Evolutionary conservation across 2,329 filamentous ascomycete species (phyloP), one percentile per base, ranked within the genome.

Genomic region (Tothia fuscella): DNA sequence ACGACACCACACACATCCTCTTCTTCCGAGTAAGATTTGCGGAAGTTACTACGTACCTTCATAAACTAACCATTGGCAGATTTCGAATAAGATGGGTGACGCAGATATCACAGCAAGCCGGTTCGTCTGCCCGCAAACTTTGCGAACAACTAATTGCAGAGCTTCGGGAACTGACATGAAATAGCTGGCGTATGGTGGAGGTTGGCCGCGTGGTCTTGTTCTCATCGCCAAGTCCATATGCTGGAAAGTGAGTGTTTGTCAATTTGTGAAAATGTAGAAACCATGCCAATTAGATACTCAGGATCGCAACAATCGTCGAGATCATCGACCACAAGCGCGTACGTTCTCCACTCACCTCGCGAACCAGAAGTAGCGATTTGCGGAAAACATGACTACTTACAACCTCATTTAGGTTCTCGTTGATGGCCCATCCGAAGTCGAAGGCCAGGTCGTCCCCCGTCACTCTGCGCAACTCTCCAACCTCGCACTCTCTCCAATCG

Each of bases 251-350:
- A 10, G 32, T 9, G 16, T 35, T 35, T 17, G 32, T 17, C 9
- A 22, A 21, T n/a, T n/a, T n/a, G n/a, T n/a, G n/a, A n/a, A n/a
- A 17, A 35, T 10, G 32, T 12, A 35, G 17, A 16, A 13, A 9
- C 9, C 12, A 19, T 9, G 16, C 32, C 17, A 16, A 35, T 35
- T 9, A 21, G 9, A 38, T 9, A 10, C 19, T 6, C 72, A 84
- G 84, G 66, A 78, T 96, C 59, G 93, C 88, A 61, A 74, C 80
- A 60, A 89, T 98, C 63, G 87, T 94, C 70, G 89, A 98, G 80
- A 96, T 98, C 70, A 91, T 98, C 73, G 91, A 98, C 74, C 89
- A 98, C 82, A 95, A 94, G 80, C 87, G 91, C 72, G 91, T 98
- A 93, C 66, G 91, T 86, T 31, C 39, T 26, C 35, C 35, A 21